Conservation (phyloP, 768 basidiomycete genomes). For the Hemileccinum impolitum region DNA sequence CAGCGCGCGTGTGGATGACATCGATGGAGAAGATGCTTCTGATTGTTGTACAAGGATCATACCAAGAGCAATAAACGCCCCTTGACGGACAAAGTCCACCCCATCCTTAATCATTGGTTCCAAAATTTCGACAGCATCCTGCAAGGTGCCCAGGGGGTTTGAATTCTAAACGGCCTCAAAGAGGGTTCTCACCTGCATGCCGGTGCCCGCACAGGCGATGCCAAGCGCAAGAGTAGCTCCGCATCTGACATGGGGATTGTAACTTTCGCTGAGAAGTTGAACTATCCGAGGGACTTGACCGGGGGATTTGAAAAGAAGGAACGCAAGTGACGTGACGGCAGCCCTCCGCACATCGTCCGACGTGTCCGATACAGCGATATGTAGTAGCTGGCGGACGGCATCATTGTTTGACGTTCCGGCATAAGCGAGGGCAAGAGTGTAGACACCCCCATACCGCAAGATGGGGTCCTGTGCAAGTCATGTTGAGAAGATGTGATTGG, state of each 20-base stretch:
- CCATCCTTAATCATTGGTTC: conserved; percentile 99
- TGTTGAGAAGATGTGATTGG: not conserved
- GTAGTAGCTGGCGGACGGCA: conserved; percentile 86
- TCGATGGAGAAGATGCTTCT: conserved; percentile 81
- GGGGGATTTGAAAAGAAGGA: conserved; percentile 96
- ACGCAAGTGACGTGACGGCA: conserved; percentile 93
- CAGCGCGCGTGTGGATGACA: conserved; percentile 75
- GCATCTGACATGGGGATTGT: conserved; percentile 97
- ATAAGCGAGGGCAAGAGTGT: conserved; percentile 93
- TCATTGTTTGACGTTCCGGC: conserved; percentile 94
- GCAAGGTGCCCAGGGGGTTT: conserved; percentile 6
- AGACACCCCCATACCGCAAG: conserved; percentile 95
- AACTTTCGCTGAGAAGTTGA: conserved; percentile 94
- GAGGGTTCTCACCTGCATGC: conserved; percentile 66
- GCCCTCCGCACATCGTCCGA: conserved; percentile 96
- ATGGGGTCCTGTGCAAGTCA: conserved; percentile 75
- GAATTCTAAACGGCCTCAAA: not conserved
- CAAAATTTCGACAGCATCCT: conserved; percentile 95
- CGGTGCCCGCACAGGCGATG: conserved; percentile 96
- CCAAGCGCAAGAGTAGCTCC: conserved; percentile 95
- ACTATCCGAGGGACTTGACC: conserved; percentile 95
- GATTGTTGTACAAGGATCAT: conserved; percentile 98
- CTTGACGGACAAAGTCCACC: conserved; percentile 97
- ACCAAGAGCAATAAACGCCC: conserved; percentile 91
- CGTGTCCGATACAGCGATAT: conserved; percentile 97